Evolutionary conservation across 2,329 filamentous ascomycete genomes (phyloP).

Genomic region (Ophiosphaerella korrae): DNA sequence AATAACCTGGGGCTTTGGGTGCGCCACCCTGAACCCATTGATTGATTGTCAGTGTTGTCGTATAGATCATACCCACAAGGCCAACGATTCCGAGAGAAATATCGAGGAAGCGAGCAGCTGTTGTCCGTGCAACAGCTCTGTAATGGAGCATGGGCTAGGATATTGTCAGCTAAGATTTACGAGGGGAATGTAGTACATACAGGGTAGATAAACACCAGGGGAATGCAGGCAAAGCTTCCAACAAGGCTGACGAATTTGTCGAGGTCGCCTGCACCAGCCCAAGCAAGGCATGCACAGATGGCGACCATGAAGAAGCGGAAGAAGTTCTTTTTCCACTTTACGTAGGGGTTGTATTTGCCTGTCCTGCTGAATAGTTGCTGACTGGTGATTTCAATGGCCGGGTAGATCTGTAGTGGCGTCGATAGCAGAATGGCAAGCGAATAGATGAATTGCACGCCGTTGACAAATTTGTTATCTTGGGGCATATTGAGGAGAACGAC

Average conservation of each 20-base stretch:
- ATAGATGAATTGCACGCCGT: constrained; percentile 94
- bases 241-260: constrained; percentile 98
- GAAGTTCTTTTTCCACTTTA: constrained; percentile 99
- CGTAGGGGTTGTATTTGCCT: constrained; percentile 96
- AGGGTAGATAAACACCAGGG: constrained; percentile 95
- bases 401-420: constrained; percentile 95
- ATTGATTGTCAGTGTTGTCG: constrained; percentile 81
- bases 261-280: constrained; percentile 87
- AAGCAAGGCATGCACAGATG: constrained; percentile 84
- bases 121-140: constrained; percentile 74
- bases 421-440: constrained; percentile 96
- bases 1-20: constrained; percentile 66
- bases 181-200: constrained; percentile 61
- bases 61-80: constrained; percentile 86
- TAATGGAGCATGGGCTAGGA: constrained; percentile 85
- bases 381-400: constrained; percentile 93
- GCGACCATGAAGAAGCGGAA: constrained; percentile 94
- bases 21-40: constrained; percentile 75
- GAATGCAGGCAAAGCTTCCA: constrained; percentile 96
- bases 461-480: constrained; percentile 93
- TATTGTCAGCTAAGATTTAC: constrained; percentile 38
- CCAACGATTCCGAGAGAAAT: constrained; percentile 81
- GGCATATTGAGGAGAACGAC: constrained; percentile 96
- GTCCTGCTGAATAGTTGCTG: constrained; percentile 92
- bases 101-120: constrained; percentile 72